Percentiles rank a stretch among this genome's conserved stretches.
Evolutionary conservation across 192 early-diverging fungal species (phyloP).

Genomic region (Entomortierella lignicola): DNA sequence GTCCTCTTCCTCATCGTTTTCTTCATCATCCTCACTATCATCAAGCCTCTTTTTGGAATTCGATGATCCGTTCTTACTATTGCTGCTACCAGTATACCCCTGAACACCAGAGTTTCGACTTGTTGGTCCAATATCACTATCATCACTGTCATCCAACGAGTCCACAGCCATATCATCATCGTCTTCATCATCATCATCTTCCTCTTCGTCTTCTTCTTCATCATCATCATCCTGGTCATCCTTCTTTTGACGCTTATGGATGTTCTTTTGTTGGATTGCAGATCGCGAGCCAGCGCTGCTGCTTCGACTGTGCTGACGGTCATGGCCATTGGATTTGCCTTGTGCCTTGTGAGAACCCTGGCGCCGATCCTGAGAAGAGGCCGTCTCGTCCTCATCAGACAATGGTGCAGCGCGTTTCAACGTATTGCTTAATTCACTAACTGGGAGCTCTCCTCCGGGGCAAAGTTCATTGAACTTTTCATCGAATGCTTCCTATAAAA

Average conservation of each 20-base stretch:
- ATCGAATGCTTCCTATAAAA: conserved; percentile 55
- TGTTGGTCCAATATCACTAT: conserved; percentile 34
- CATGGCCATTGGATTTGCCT: conserved; percentile 35
- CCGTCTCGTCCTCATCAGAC: conserved; percentile 43
- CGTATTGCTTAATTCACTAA: conserved; percentile 16
- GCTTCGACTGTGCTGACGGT: conserved; percentile 43
- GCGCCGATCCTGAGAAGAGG: conserved; percentile 28
- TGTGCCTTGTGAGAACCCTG: conserved; percentile 15
- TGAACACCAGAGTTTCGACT: conserved; percentile 5
- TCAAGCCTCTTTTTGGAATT: conserved; percentile 30
- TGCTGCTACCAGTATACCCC: not conserved
- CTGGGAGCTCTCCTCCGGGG: conserved; percentile 54
- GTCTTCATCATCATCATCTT: conserved; percentile 46
- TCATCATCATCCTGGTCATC: conserved; percentile 41
- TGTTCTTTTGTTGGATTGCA: conserved; percentile 24
- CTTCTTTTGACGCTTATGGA: conserved; percentile 44
- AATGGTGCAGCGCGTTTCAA: conserved; percentile 43
- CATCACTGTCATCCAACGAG: conserved; percentile 44
- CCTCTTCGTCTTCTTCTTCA: conserved; percentile 37
- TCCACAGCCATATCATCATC: conserved; percentile 46
- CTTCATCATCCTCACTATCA: conserved; percentile 40
- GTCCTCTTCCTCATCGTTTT: conserved; percentile 52
- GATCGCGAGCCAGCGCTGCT: conserved; percentile 42
- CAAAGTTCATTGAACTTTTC: conserved; percentile 54
- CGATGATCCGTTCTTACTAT: conserved; percentile 25